Conservation (phyloP, 129 eudicot genomes). For the Apium graveolens region DNA sequence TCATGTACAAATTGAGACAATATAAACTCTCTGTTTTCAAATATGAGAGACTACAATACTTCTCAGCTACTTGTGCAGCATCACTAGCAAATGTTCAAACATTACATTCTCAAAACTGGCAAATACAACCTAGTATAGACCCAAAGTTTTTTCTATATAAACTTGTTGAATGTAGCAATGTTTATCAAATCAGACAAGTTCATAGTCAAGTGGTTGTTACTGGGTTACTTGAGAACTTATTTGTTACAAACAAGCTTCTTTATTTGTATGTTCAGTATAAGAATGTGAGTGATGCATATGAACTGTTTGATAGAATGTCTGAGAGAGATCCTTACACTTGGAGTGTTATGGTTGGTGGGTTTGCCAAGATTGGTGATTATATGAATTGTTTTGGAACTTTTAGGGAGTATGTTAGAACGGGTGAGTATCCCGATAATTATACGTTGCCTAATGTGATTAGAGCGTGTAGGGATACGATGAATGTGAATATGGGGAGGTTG, state of each 20-base stretch:
- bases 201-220: not conserved
- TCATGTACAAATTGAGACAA: not conserved
- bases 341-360: constrained; percentile 11
- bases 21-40: not conserved
- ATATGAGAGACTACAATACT: not conserved
- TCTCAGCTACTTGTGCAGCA: not conserved
- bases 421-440: constrained; percentile 1
- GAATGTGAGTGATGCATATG: constrained; percentile 9
- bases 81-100: not conserved
- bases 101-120: not conserved
- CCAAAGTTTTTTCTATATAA: not conserved
- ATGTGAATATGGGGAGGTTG: not conserved
- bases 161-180: not conserved
- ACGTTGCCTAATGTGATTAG: constrained; percentile 7
- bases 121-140: not conserved
- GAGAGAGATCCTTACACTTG: constrained; percentile 23
- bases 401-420: constrained; percentile 7
- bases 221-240: not conserved
- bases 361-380: constrained; percentile 7
- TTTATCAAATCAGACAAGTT: not conserved
- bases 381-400: constrained; percentile 2
- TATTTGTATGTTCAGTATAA: constrained; percentile 4
- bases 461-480: not conserved
- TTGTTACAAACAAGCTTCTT: constrained; percentile 4
- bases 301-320: constrained; percentile 42